Percentiles rank a stretch among this genome's conserved stretches.
Conservation (phyloP, 768 basidiomycete genomes). For the Mycena chlorophos region DNA sequence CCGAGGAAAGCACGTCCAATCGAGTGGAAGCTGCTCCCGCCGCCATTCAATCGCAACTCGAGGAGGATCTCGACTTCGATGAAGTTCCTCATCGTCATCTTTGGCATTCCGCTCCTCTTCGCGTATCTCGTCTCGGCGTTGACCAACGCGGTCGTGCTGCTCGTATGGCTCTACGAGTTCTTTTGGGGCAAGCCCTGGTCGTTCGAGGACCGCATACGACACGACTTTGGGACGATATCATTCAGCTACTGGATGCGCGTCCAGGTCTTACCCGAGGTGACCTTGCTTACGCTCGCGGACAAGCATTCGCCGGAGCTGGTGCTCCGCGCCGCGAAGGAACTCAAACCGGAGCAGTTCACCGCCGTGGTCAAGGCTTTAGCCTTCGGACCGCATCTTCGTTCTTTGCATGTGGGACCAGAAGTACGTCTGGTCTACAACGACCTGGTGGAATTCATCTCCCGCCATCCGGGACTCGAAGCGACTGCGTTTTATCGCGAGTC, state of each 20-base stretch:
- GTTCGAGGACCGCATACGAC: constrained; percentile 9
- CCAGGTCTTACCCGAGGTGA: constrained; percentile 7
- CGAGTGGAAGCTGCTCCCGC: constrained; percentile 14
- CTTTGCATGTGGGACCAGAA: neutral
- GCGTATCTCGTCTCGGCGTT: constrained; percentile 18
- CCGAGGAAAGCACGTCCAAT: constrained; percentile 8
- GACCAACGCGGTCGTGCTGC: constrained; percentile 5
- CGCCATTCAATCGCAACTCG: neutral
- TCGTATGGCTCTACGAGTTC: constrained; percentile 6
- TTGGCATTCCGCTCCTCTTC: constrained; percentile 19
- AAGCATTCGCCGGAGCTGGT: neutral
- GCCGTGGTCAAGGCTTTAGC: constrained; percentile 10
- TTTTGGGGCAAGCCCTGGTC: constrained; percentile 7
- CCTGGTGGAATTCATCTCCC: constrained; percentile 2
- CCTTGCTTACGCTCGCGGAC: constrained; percentile 11
- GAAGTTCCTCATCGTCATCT: constrained; percentile 10
- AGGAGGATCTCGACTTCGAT: neutral
- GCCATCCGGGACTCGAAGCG: constrained; percentile 4
- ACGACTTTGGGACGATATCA: constrained; percentile 7
- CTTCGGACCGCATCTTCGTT: constrained; percentile 1
- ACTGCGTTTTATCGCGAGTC: neutral
- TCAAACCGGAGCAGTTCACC: constrained; percentile 3
- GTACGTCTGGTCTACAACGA: constrained; percentile 1
- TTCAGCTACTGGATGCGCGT: constrained; percentile 20
- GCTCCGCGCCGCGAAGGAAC: neutral